phyloP scores from a whole-genome alignment of 352 stramenopile species.

The Globisporangium apiculatum region DNA sequence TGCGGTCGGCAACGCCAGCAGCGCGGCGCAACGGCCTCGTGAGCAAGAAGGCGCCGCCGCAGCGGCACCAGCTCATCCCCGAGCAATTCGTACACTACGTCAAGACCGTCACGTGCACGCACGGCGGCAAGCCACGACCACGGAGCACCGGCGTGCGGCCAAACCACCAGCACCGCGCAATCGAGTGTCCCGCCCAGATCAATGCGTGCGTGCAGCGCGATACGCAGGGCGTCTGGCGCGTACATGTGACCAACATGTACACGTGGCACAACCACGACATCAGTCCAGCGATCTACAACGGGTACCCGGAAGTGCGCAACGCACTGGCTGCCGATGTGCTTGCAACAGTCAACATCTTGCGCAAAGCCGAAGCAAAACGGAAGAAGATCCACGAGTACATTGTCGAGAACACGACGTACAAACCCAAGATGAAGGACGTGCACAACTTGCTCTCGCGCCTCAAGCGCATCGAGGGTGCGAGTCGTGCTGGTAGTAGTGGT shows the following conservation, averaged over 20 bases:
- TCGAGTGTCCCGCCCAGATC: slow-evolving; percentile 29
- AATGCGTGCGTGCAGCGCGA: slow-evolving; percentile 33
- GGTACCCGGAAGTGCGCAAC: slow-evolving; percentile 27
- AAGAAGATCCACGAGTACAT: slow-evolving; percentile 33
- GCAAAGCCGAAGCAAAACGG: slow-evolving; percentile 20
- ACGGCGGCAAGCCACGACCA: slow-evolving; percentile 21
- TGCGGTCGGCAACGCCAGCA: slow-evolving; percentile 22
- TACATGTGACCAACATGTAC: slow-evolving; percentile 27
- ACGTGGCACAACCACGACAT: slow-evolving; percentile 33
- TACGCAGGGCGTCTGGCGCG: slow-evolving; percentile 11
- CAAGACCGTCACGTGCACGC: slow-evolving; percentile 28
- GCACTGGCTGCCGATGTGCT: slow-evolving; percentile 21
- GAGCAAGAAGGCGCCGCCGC: slow-evolving; percentile 13
- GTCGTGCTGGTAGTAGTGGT: no score
- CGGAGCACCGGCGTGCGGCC: slow-evolving; percentile 16
- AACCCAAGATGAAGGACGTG: slow-evolving; percentile 29
- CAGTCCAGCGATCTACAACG: slow-evolving; percentile 18
- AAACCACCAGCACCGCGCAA: slow-evolving; percentile 23
- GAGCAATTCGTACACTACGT: slow-evolving; percentile 26
- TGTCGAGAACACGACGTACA: slow-evolving; percentile 18
- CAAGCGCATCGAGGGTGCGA: not conserved
- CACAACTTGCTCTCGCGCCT: slow-evolving; percentile 28
- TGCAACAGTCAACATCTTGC: slow-evolving; percentile 21
- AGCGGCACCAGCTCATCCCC: slow-evolving; percentile 13
- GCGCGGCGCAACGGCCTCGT: slow-evolving; percentile 17